Evolutionary conservation across 441 rosid species (phyloP), one percentile per base, ranked within the genome.

Genomic region (Aquilaria agallochum): DNA sequence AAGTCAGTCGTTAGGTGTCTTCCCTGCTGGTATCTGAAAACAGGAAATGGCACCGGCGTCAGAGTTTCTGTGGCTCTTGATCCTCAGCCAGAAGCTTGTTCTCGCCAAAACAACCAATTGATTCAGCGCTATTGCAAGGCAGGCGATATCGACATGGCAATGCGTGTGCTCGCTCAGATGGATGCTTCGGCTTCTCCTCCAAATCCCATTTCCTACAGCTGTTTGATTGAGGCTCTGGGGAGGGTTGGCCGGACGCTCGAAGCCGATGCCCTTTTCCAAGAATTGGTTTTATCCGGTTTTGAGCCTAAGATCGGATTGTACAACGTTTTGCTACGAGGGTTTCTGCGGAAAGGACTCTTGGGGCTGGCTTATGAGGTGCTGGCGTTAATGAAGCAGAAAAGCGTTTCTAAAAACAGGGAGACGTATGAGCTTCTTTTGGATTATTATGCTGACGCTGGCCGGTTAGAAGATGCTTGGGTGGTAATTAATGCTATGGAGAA

Each of bases 251-350:
- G 94, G 72, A 81, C 80, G 20, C 73, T 78, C 52, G 94, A 87
- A 72, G 88, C 87, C 5, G 95, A 85, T 45, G 79, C 83, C 55
- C 56, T 87, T 59, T 80, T 85, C 56, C 87, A 76, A 11, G 89
- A 87, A 72, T 72, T 80, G 74, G 10, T 60, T 2, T 63, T 58
- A 59, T 64, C 60, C 50, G 86, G 78, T 12, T 31, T 72, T 66
- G 71, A 65, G 56, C 84, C 76, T 48, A 72, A 68, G 45, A 65
- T 74, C 1, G 50, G 75, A 42, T 57, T 82, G 7, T 76, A 65
- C 68, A 84, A 85, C 50, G 73, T 63, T 33, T 59, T 87, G 77
- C 87, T 83, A 27, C 62, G 71, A 63, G 89, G 81, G 44, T 79
- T 70, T 69, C 61, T 80, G 71, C 79, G 73, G 65, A 82, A 80